Base-by-base conservation (phyloP, 2,329 filamentous ascomycete genomes). In the Fusarium sp. region DNA sequence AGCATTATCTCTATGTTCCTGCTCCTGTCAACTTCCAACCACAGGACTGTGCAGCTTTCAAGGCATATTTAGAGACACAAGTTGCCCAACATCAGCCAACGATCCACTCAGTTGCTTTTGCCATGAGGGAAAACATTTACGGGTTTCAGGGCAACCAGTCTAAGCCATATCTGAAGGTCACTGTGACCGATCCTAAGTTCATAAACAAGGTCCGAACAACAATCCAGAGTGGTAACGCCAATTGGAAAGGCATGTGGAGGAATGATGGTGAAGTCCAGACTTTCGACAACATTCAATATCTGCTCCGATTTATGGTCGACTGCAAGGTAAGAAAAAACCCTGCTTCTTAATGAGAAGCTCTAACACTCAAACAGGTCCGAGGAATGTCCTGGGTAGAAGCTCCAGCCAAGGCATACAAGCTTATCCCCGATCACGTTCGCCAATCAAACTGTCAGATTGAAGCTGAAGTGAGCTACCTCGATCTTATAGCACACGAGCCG, bases 311-410 rank as follows among this genome's bases (percentile, higher is more conserved):
- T 80, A 99, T 99, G 96, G 95, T 99, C 49, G 96, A 99, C 79
- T 96, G 92, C 71, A 91, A 94, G 78, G 90, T 92, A 82, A 71
- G 81, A 52, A 5, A n/a, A 19, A 9, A 19, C 30, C 20, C 9
- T 24, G n/a, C 15, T 24, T 17, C 20, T 13, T n/a, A 19, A 20
- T 32, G 17, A 20, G 24, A 28, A 14, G 15, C 47, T 7, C 68
- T 78, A 53, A 77, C 61, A 48, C 48, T 56, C 26, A 9, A 24
- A 30, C 28, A 93, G 87, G 91, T 99, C 44, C 87, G 92, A 57
- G 96, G 96, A 67, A 99, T 99, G 96, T 95, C 94, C 2, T 99
- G 96, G 96, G 93, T 98, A 1, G 93, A 97, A 78, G 92, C 90
- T 19, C 90, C 92, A 22, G 86, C 90, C 5, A 85, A 84, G 30